These are phyloP conservation scores for Verticillium longisporum DNA, from an alignment of 2,329 filamentous ascomycete species.

Conservation along the genomic window DNA sequence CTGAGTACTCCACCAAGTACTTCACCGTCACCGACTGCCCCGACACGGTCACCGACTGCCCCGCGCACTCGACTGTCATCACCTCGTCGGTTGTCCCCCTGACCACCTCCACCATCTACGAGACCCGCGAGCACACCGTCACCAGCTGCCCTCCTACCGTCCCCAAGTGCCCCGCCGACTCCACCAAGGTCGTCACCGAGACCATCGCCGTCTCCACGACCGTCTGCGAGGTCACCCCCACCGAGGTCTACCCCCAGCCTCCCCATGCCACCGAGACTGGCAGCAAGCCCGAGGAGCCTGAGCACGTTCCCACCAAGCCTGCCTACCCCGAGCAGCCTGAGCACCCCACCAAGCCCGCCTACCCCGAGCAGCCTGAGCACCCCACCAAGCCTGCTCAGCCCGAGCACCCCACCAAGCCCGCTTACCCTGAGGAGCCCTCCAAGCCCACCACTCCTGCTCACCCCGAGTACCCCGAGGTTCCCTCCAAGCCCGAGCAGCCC, in stretches of 20 bases:
- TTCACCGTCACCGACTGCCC: conserved; percentile 49
- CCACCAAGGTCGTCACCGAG: conserved; percentile 29
- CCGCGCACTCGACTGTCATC: conserved; percentile 31
- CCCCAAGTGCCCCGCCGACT: conserved; percentile 51
- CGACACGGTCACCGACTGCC: conserved; percentile 41
- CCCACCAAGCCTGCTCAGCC: neutral
- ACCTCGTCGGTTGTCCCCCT: conserved; percentile 23
- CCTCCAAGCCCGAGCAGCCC: conserved; percentile 9
- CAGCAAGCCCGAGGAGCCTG: conserved; percentile 5
- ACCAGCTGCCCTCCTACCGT: conserved; percentile 54
- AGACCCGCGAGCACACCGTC: conserved; percentile 53
- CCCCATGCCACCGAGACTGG: conserved; percentile 7
- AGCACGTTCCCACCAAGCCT: conserved; percentile 2
- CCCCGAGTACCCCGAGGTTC: conserved; percentile 7
- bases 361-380: neutral
- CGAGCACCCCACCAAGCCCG: neutral
- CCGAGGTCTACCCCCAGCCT: neutral
- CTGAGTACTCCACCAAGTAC: conserved; percentile 51
- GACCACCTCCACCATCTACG: conserved; percentile 45
- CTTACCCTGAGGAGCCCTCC: conserved; percentile 5
- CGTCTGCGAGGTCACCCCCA: conserved; percentile 24
- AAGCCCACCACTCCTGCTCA: conserved; percentile 8
- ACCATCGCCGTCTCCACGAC: conserved; percentile 37
- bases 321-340: neutral
- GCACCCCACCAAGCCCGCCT: conserved; percentile 8